Percentiles rank a stretch among this genome's conserved stretches.
These are phyloP conservation scores for Podospora pseudocomata DNA, from an alignment of 495 filamentous ascomycete genomes.

Conservation along the genomic window DNA sequence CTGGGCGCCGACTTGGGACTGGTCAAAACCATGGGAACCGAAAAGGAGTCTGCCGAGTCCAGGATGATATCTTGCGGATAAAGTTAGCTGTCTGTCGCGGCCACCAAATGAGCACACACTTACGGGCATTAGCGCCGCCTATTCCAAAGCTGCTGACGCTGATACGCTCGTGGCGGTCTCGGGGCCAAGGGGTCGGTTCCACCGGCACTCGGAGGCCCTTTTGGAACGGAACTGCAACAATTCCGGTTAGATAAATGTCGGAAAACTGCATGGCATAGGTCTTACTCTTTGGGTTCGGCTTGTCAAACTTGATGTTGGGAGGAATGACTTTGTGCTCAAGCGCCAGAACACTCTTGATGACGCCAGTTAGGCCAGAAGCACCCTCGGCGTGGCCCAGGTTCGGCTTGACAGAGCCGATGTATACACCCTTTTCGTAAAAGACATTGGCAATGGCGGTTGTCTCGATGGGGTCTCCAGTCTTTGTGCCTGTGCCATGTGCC, in stretches of 20 bases:
- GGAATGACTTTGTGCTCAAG: constrained; percentile 38
- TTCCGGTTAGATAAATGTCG: too few relatives aligned
- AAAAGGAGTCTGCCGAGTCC: too few relatives aligned
- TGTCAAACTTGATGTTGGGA: constrained; percentile 32
- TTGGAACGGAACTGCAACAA: constrained; percentile 21
- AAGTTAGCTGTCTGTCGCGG: neutral
- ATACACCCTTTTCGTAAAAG: constrained; percentile 15
- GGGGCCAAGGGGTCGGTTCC: constrained; percentile 14
- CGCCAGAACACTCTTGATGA: constrained; percentile 36
- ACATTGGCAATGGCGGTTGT: constrained; percentile 26
- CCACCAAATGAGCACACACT: too few relatives aligned
- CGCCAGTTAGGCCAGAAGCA: constrained; percentile 31
- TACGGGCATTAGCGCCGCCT: constrained; percentile 51
- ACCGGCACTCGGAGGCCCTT: constrained; percentile 6
- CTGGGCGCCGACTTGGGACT: neutral
- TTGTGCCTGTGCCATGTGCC: constrained; percentile 48
- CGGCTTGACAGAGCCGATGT: constrained; percentile 44
- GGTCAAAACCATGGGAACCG: too few relatives aligned
- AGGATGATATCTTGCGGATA: too few relatives aligned
- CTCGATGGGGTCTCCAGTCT: constrained; percentile 48
- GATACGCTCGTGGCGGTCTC: constrained; percentile 25
- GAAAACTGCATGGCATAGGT: too few relatives aligned
- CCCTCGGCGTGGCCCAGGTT: constrained; percentile 44
- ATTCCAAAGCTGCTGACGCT: constrained; percentile 55
- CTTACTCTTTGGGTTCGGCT: constrained; percentile 39